Percentiles rank a stretch among this genome's conserved stretches.
phyloP scores from a whole-genome alignment of 805 yeast species.

The Metschnikowia borealis region DNA sequence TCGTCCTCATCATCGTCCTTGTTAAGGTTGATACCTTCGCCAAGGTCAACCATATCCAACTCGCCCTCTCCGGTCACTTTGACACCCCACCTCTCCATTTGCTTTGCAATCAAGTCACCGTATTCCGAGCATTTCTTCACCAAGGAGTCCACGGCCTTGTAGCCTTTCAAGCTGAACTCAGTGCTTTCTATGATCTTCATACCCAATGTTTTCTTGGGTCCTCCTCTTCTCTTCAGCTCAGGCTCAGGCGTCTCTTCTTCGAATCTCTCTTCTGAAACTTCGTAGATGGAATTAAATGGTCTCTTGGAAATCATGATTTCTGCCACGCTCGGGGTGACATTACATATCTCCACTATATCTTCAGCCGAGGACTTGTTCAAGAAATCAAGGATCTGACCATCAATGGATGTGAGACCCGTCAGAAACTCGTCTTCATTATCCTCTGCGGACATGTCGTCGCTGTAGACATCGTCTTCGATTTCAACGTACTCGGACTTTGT shows the following conservation, averaged over 20 bases:
- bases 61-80: conserved; percentile 66
- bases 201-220: conserved; percentile 54
- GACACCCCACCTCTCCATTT: conserved; percentile 88
- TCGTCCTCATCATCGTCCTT: conserved; percentile 30
- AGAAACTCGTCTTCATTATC: conserved; percentile 31
- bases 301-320: conserved; percentile 58
- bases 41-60: conserved; percentile 54
- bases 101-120: conserved; percentile 65
- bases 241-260: conserved; percentile 20
- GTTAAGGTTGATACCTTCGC: conserved; percentile 7
- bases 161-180: conserved; percentile 71
- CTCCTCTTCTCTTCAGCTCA: conserved; percentile 31
- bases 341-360: conserved; percentile 78
- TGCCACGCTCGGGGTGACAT: conserved; percentile 64
- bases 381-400: conserved; percentile 66
- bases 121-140: conserved; percentile 77
- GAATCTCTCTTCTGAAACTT: conserved; percentile 57
- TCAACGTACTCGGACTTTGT: conserved; percentile 39
- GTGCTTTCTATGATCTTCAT: conserved; percentile 70
- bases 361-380: conserved; percentile 71
- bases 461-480: conserved; percentile 41
- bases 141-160: conserved; percentile 91
- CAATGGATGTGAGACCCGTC: conserved; percentile 46
- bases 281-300: conserved; percentile 61
- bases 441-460: conserved; percentile 48